Base-by-base conservation (phyloP, 257 asterid species). In the Eustoma russellianum region DNA sequence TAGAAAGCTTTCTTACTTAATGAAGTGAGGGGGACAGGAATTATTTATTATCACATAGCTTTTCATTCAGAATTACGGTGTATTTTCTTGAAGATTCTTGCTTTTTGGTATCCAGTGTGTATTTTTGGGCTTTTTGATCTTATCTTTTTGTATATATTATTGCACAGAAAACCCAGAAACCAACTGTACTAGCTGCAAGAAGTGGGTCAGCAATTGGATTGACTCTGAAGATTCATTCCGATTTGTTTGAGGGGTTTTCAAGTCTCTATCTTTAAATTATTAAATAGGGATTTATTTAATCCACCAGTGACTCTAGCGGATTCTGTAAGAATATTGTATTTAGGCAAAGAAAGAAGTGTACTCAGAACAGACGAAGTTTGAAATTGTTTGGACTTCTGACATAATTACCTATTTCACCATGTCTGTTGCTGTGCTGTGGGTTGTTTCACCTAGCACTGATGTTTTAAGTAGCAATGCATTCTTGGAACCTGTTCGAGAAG, bases 341-440 rank as follows among this genome's bases (percentile, higher is more conserved):
- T 60, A 63, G 56, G 46, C 12, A 9, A 70, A 64, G 53, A 46
- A 62, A 56, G 52, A 54, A 52, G 66, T 48, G 33, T 59, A 64
- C 48, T 41, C 15, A 50, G 68, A 59, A 60, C 9, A 57, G 66
- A 65, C 50, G 65, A 54, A 66, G 35, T 63, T 62, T 64, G 50
- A 50, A 55, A 34, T 59, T 64, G 58, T 66, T 30, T 67, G 58
- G 50, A 18, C 65, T 59, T 15, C 65, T 43, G 43, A 14, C 15
- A 60, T 24, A 56, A 33, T 52, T 57, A 30, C 53, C 56, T 50
- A 61, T 38, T 64, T 70, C 56, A 80, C 58, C 62, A 91, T 91
- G 99, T 76, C 95, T 72, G 84, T 71, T 71, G 78, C 94, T 63
- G 60, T 83, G 77, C 44, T 76, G 53, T 76, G 91, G 95, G 80